Evolutionary conservation across 805 yeast genomes (phyloP), one percentile per base, ranked within the genome.

Genomic region (Saccharomycopsis guyanensis): DNA sequence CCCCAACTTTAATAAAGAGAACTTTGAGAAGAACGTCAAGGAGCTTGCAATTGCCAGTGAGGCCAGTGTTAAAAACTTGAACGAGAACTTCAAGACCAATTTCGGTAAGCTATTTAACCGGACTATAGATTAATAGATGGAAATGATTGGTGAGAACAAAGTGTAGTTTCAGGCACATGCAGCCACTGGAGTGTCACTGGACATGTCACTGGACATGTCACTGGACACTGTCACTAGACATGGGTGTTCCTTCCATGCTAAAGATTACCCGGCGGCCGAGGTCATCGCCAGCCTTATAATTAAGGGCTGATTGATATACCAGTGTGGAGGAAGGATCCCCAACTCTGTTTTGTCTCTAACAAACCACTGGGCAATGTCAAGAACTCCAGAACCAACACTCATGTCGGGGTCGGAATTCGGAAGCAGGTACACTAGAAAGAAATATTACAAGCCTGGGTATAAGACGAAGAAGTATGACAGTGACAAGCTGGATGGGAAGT

Each of bases 61-160:
- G 49, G 77, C 70, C 37, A 77, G 77, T 47, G 79, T 79, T 22
- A 80, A 68, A 59, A 80, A 75, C 55, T 58, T 82, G 45, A 80
- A 80, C 57, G 87, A 82, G 57, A 81, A 80, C 52, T 71, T 80
- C 60, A 75, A 72, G 56, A 42, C 13, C 18, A 76, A 68, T 51
- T 71, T 82, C 50, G 85, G 86, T 6, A 75, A 82, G 47, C 64
- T 76, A 43, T 75, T 75, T 58, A 68, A 72, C 47, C 65, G 71
- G 47, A 64, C 61, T 40, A 52, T 52, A n/a, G 51, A 50, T 33
- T 40, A 34, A 45, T 23, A 37, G 31, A 42, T 40, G 38, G 42
- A 38, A 31, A 32, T 27, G 23, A 43, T 2, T 40, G 32, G 20
- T n/a, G 32, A 8, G n/a, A n/a, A n/a, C n/a, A n/a, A n/a, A n/a